phyloP scores from a whole-genome alignment of 352 stramenopile genomes.

The Blastocystis hominis region DNA sequence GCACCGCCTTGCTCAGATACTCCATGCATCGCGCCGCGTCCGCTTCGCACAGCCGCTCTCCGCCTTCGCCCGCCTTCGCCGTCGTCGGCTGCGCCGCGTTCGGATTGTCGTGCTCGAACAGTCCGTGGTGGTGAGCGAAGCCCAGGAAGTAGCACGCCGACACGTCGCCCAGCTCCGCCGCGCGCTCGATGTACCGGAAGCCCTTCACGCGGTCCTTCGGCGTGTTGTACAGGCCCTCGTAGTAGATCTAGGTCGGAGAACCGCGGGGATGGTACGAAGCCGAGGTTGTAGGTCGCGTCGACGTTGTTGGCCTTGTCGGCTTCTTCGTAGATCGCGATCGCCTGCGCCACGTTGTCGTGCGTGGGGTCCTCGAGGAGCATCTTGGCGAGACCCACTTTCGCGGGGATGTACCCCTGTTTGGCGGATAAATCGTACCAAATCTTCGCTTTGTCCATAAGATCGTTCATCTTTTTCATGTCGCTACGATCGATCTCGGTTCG shows the following conservation, averaged over 20 bases:
- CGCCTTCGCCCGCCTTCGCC: constrained; percentile 62
- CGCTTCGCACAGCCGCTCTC: constrained; percentile 68
- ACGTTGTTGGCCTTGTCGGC: constrained; percentile 15
- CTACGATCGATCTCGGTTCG: not conserved
- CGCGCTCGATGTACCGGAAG: constrained; percentile 71
- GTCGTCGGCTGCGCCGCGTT: constrained; percentile 21
- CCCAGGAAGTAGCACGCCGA: constrained; percentile 77
- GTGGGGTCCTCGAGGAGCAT: constrained; percentile 38
- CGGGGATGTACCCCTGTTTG: constrained; percentile 25
- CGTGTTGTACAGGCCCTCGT: constrained; percentile 37
- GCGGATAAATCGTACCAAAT: constrained; percentile 17
- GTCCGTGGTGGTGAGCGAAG: constrained; percentile 67
- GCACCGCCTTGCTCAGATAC: constrained; percentile 71
- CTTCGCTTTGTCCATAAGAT: constrained; percentile 34
- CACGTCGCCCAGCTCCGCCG: constrained; percentile 69
- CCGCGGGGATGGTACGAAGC: not conserved
- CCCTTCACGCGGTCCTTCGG: constrained; percentile 64
- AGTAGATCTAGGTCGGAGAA: constrained; percentile 31
- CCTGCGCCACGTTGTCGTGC: not conserved
- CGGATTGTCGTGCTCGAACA: constrained; percentile 30
- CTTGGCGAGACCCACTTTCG: constrained; percentile 32
- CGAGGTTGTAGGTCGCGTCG: constrained; percentile 41
- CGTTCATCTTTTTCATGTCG: not conserved
- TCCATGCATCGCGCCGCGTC: constrained; percentile 69
- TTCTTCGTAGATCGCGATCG: constrained; percentile 26